phyloP scores from a whole-genome alignment of 129 eudicot genomes.

The Tagetes erecta region DNA sequence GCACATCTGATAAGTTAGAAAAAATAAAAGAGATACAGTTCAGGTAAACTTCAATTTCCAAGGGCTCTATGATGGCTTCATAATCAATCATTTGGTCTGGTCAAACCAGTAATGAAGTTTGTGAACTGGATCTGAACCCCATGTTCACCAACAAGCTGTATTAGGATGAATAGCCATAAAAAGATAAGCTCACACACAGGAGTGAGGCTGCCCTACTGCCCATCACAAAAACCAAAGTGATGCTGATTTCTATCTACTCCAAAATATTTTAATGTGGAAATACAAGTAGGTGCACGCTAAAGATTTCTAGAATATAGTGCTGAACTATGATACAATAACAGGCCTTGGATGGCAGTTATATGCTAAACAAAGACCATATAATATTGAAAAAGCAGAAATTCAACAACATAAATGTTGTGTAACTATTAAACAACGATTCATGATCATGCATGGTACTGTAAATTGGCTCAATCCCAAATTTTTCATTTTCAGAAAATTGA shows the following conservation, averaged over 20 bases:
- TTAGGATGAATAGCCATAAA: neutral
- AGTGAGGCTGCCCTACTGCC: constrained; percentile 11
- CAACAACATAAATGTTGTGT: neutral
- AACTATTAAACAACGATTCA: constrained; percentile 10
- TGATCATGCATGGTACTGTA: neutral
- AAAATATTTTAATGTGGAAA: neutral
- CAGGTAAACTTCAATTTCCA: neutral
- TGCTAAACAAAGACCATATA: constrained; percentile 8
- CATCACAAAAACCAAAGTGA: constrained; percentile 6
- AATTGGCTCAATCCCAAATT: neutral
- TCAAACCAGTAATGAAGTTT: neutral
- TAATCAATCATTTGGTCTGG: neutral
- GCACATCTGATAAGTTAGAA: neutral
- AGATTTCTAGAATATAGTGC: neutral
- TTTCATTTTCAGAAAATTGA: neutral
- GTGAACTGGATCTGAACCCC: constrained; percentile 1
- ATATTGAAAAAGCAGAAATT: neutral
- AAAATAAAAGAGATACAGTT: neutral
- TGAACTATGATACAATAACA: neutral
- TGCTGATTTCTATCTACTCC: neutral
- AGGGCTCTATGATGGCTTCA: neutral
- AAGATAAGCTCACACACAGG: neutral
- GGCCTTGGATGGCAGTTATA: neutral
- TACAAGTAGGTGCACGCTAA: neutral
- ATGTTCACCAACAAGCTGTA: neutral